These are phyloP conservation scores for Pseudozyma sp. DNA, from an alignment of 1,284 basidiomycete genomes.

Conservation along the genomic window DNA sequence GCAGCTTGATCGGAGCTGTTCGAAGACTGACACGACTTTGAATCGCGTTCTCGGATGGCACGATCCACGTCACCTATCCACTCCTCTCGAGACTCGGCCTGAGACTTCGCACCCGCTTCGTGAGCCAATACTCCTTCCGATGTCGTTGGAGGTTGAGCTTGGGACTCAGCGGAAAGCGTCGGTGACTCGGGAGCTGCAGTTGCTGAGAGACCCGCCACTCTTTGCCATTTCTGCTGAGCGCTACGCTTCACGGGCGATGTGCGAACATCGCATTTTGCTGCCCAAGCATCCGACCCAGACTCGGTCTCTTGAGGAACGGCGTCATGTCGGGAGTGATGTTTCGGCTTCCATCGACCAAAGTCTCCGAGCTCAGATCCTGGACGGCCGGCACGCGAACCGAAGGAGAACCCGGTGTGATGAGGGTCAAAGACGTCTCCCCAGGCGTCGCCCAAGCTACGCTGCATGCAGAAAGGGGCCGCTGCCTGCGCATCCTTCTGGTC, in stretches of 20 bases:
- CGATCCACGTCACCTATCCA: slow-evolving; percentile 44
- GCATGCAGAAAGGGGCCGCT: slow-evolving; percentile 1
- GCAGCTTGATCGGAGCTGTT: slow-evolving; percentile 16
- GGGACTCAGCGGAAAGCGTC: not conserved
- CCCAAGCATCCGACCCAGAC: not conserved
- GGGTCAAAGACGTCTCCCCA: slow-evolving; percentile 24
- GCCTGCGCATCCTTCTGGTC: slow-evolving; percentile 23
- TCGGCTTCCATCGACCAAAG: slow-evolving; percentile 8
- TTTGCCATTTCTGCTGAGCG: slow-evolving; percentile 36
- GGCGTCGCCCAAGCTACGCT: slow-evolving; percentile 9
- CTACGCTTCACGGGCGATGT: slow-evolving; percentile 4
- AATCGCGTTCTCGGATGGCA: slow-evolving; percentile 37
- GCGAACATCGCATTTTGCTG: slow-evolving; percentile 7
- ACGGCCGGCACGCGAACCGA: slow-evolving; percentile 20
- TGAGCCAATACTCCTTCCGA: not conserved
- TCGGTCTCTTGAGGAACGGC: slow-evolving; percentile 10
- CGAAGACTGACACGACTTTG: slow-evolving; percentile 9
- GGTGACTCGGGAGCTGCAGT: not conserved
- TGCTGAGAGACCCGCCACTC: slow-evolving; percentile 23
- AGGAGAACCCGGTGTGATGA: slow-evolving; percentile 26
- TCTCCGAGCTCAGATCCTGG: slow-evolving; percentile 16
- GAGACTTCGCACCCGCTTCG: not conserved
- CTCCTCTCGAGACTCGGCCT: slow-evolving; percentile 23
- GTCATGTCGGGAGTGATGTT: slow-evolving; percentile 13
- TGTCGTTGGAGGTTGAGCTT: not conserved